Base-by-base conservation (phyloP, 192 early-diverging fungal species). In the Gryganskiella cystojenkinii region DNA sequence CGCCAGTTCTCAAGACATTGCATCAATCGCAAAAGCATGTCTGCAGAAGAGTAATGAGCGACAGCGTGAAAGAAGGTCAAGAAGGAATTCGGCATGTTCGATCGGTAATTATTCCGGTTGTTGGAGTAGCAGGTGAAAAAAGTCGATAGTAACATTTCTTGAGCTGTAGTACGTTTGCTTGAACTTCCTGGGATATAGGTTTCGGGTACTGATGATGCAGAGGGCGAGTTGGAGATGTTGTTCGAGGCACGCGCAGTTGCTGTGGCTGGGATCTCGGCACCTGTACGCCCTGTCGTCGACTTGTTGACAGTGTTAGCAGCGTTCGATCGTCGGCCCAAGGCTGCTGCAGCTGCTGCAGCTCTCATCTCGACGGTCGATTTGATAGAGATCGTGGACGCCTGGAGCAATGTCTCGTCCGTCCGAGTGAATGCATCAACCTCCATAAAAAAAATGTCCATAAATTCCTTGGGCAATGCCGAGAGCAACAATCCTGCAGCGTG, bases 31-130 rank as follows among this genome's bases (percentile, higher is more conserved):
- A 67, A 57, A 42, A 92, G 85, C 3, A 86, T 84, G 59, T 89
- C 92, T 19, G 86, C 80, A 24, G 90, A 90, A 27, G 90, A 90
- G 63, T 94, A 94, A 58, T 94, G 91, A 27, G 90, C 64, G 13
- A 92, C 83, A 34, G 90, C 87, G 70, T 94, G 92, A 57, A 91
- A 85, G 56, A 94, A 81, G 0, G 91, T 89, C 54, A 94, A 62
- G 56, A 90, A 91, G 6, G 85, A 88, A 67, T 94, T 94, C 49
- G 92, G 88, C 10, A 82, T 72, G 61, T 92, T 94, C 69, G 84
- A 85, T 57, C 82, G 82, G 30, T 80, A 83, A 50, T 87, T 91
- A 60, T 81, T 71, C 35, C 90, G 84, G 60, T 92, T 92, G 66
- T 88, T 90, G 11, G 83, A 72, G 57, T 92, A 80, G 64, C 84